Percentiles rank a stretch among this genome's conserved stretches.
These are phyloP conservation scores for Patellifolia procumbens DNA, from an alignment of 179 eudicot genomes.

Conservation along the genomic window DNA sequence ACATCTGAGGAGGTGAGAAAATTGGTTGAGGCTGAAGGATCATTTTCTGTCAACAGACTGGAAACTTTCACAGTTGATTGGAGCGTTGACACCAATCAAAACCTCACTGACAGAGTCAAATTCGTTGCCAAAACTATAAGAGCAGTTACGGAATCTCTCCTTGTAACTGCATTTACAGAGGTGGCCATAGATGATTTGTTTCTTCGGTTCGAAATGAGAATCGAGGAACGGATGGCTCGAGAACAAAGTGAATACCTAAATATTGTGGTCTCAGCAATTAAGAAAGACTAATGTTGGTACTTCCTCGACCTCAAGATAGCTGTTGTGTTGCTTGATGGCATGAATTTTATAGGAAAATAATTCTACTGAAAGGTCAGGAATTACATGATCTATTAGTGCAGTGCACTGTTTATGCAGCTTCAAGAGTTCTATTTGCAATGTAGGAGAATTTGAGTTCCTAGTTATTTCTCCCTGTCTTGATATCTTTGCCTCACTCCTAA, in stretches of 20 bases:
- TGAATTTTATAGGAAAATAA: neutral
- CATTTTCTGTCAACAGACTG: constrained; percentile 37
- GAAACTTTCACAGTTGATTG: constrained; percentile 33
- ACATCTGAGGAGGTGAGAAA: constrained; percentile 32
- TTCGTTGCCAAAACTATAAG: constrained; percentile 25
- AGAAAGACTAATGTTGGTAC: neutral
- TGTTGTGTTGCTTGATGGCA: neutral
- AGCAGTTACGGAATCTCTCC: constrained; percentile 31
- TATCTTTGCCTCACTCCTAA: too few species aligned
- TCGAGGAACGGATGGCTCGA: constrained; percentile 25
- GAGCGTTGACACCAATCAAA: constrained; percentile 29
- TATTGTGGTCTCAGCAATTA: constrained; percentile 19
- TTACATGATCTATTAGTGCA: neutral
- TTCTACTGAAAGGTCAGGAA: neutral
- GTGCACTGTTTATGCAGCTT: too few species aligned
- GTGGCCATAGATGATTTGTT: constrained; percentile 26
- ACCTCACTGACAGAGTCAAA: constrained; percentile 18
- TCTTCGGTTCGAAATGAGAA: constrained; percentile 18
- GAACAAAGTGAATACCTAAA: constrained; percentile 26
- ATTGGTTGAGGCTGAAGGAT: constrained; percentile 36
- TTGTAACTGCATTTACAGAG: constrained; percentile 14
- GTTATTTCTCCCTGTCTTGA: too few species aligned
- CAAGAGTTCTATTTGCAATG: too few species aligned
- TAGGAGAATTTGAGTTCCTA: too few species aligned
- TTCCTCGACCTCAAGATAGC: neutral